Percentiles rank a stretch among this genome's conserved stretches.
Conservation (phyloP, 495 filamentous ascomycete species). For the Glonium stellatum region DNA sequence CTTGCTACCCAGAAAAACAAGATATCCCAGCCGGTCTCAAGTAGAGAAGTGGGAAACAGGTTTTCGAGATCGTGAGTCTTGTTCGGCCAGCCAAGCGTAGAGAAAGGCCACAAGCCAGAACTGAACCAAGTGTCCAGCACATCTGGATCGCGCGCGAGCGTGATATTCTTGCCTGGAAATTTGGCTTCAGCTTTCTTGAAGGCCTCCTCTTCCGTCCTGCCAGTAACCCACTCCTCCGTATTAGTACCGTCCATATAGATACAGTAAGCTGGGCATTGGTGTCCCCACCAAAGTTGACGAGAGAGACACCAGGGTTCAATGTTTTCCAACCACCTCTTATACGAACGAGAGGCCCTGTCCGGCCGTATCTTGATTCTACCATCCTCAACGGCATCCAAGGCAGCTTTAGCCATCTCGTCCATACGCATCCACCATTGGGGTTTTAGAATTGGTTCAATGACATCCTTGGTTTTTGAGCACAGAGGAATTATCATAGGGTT, state of each 20-base stretch:
- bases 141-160: conserved; percentile 60
- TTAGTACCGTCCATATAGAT: conserved; percentile 63
- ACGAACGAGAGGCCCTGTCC: too few relatives aligned
- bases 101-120: conserved; percentile 73
- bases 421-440: conserved; percentile 81
- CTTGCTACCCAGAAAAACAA: conserved; percentile 81
- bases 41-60: conserved; percentile 63
- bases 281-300: conserved; percentile 81
- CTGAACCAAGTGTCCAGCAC: conserved; percentile 82
- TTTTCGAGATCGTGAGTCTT: conserved; percentile 35
- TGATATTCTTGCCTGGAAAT: conserved; percentile 63
- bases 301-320: conserved; percentile 80
- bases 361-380: too few relatives aligned
- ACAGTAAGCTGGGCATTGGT: conserved; percentile 69
- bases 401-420: conserved; percentile 56
- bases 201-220: too few relatives aligned
- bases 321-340: conserved; percentile 65
- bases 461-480: conserved; percentile 63
- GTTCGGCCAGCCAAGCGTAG: conserved; percentile 55
- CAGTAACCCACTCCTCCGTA: too few relatives aligned
- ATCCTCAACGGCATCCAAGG: too few relatives aligned
- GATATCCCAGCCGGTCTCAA: conserved; percentile 83
- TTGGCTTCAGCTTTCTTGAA: conserved; percentile 50
- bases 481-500: conserved; percentile 73
- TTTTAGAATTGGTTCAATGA: conserved; percentile 74